Evolutionary conservation across 495 filamentous ascomycete genomes (phyloP), one percentile per base, ranked within the genome.

Genomic region (Viridothelium virens): DNA sequence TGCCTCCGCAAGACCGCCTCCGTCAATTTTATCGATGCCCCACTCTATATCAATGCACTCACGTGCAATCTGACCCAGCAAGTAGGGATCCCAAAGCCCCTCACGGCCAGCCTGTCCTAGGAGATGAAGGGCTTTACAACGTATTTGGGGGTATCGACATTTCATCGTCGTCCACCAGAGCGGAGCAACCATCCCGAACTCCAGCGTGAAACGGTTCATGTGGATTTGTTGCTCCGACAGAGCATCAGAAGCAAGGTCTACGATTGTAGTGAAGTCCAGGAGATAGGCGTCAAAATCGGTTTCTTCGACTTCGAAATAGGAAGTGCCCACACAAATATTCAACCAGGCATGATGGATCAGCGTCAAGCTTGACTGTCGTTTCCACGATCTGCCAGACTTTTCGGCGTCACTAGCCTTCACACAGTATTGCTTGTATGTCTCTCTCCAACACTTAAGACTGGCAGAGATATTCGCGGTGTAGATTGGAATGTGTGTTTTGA

Each of bases 101-200:
- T 53, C 48, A 5, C 48, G 2, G n/a, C 48, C 48, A 18, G 48
- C 18, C 48, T 25, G 48, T 53, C 16, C 48, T 14, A 53, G n/a
- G 48, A 53, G 48, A 53, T 53, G 48, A 53, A 53, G 48, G 48
- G 48, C 48, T 53, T 53, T 53, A 25, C 48, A 2, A 53, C 48
- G 48, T 11, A 53, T 53, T 53, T 53, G 48, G 12, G 48, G 48
- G 18, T 53, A 18, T 53, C 48, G 48, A 25, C 48, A 53, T n/a
- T n/a, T 53, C 48, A 53, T 53, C 48, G 48, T 53, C 48, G 48
- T 53, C 48, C 48, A 53, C 48, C 48, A 53, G 48, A 53, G 48
- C 48, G 48, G 48, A 53, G 48, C 48, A 53, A 53, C 48, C 18
- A 53, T 53, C 16, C 48, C 48, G 18, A 53, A 53, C 48, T 53